A percentile compares a stretch with the other conserved stretches of the same genome.
These are phyloP conservation scores for Aquilaria sinensis DNA, from an alignment of 345 rosid genomes.

Conservation along the genomic window DNA sequence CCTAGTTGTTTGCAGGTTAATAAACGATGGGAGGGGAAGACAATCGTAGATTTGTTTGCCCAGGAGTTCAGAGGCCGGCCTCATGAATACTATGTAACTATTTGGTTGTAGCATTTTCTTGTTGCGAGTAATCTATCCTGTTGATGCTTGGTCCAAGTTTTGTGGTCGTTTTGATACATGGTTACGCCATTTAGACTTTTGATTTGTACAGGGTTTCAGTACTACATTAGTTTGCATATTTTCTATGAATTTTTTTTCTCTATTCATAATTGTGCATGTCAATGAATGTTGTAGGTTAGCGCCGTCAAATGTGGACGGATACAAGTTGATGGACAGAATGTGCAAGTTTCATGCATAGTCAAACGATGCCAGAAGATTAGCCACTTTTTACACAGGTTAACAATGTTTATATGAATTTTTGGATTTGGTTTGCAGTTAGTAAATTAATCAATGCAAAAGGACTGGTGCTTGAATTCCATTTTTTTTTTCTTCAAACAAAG, in stretches of 20 bases:
- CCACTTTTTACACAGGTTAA: conserved; percentile 84
- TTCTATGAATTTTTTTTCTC: not conserved
- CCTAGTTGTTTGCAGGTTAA: conserved; percentile 45
- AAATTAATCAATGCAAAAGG: not conserved
- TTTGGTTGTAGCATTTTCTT: not conserved
- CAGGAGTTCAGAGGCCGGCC: conserved; percentile 86
- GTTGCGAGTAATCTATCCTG: too few relatives aligned
- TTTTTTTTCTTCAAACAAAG: too few relatives aligned
- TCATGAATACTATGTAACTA: conserved; percentile 53
- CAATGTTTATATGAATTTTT: not conserved
- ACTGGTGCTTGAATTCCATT: not conserved
- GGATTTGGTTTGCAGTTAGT: too few relatives aligned
- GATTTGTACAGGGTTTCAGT: not conserved
- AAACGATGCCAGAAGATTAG: conserved; percentile 79
- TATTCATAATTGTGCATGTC: not conserved
- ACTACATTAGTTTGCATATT: not conserved
- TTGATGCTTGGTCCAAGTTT: too few relatives aligned
- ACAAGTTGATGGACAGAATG: conserved; percentile 72
- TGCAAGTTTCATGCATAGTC: conserved; percentile 69
- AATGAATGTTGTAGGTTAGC: conserved; percentile 41
- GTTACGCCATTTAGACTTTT: too few relatives aligned
- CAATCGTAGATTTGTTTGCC: conserved; percentile 79
- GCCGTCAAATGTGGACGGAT: conserved; percentile 85
- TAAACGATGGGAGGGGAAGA: conserved; percentile 89
- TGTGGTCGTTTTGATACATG: too few relatives aligned